These are phyloP conservation scores for Mycena sanguinolenta DNA, from an alignment of 768 basidiomycete species.

Conservation along the genomic window DNA sequence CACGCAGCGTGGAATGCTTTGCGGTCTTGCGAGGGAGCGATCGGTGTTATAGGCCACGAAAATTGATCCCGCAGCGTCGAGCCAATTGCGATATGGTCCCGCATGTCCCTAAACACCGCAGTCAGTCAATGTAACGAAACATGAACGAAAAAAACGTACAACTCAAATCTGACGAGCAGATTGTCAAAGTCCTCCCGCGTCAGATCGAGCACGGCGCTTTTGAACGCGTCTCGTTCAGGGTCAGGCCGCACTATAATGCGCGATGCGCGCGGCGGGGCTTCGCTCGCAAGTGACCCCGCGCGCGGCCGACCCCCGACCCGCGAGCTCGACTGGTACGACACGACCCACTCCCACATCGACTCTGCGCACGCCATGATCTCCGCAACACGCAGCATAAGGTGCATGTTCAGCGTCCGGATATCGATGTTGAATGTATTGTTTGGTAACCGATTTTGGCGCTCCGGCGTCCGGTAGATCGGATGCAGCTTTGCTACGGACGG, in stretches of 20 bases:
- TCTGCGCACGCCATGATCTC: constrained; percentile 81
- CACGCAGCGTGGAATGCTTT: constrained; percentile 71
- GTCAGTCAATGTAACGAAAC: constrained; percentile 7
- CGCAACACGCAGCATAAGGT: constrained; percentile 69
- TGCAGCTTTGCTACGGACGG: neutral
- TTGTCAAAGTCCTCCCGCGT: constrained; percentile 74
- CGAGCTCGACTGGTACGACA: constrained; percentile 57
- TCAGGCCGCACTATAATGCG: constrained; percentile 25
- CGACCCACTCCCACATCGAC: constrained; percentile 85
- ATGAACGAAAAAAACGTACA: constrained; percentile 58
- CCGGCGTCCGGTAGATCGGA: neutral
- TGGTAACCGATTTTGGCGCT: constrained; percentile 56
- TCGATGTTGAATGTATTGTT: constrained; percentile 69
- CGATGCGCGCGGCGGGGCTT: constrained; percentile 27
- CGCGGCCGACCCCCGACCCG: constrained; percentile 34
- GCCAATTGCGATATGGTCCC: constrained; percentile 65
- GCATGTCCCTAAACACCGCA: constrained; percentile 68
- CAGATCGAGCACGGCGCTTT: constrained; percentile 59
- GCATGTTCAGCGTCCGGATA: constrained; percentile 69
- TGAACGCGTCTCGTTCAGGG: constrained; percentile 44
- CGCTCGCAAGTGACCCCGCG: constrained; percentile 42
- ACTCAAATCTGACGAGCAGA: constrained; percentile 67
- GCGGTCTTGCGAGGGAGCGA: constrained; percentile 61
- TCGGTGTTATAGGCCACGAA: constrained; percentile 58
- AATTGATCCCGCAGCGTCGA: constrained; percentile 62